Conservation (phyloP, 495 filamentous ascomycete genomes). For the Penicilliopsis zonata region DNA sequence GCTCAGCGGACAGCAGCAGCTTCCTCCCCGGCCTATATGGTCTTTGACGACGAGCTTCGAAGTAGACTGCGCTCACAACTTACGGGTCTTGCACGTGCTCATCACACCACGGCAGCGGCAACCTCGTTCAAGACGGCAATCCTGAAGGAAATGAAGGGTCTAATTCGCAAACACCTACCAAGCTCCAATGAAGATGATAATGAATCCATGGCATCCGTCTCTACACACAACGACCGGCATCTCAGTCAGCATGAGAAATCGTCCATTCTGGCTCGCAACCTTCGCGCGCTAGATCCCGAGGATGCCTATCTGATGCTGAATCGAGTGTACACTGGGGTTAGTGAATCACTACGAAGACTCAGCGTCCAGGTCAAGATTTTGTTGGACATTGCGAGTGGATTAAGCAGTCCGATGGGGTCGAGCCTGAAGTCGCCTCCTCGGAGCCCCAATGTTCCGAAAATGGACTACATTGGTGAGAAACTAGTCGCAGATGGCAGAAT, state of each 20-base stretch:
- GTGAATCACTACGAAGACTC: constrained; percentile 74
- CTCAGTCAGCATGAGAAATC: constrained; percentile 81
- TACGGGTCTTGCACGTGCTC: constrained; percentile 65
- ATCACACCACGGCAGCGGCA: constrained; percentile 65
- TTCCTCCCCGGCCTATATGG: constrained; percentile 61
- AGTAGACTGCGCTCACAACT: constrained; percentile 53
- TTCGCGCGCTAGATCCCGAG: constrained; percentile 69
- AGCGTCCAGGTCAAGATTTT: constrained; percentile 88
- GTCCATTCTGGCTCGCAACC: constrained; percentile 76
- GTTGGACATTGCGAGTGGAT: constrained; percentile 83
- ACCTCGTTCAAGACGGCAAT: constrained; percentile 79
- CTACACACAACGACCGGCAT: constrained; percentile 62
- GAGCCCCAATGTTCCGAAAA: constrained; percentile 28
- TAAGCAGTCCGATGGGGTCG: constrained; percentile 29
- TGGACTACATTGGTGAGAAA: constrained; percentile 13
- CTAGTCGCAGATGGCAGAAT: constrained; percentile 4
- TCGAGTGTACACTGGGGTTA: constrained; percentile 73
- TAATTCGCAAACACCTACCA: constrained; percentile 77
- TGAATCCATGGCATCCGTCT: constrained; percentile 79
- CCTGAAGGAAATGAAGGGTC: constrained; percentile 71
- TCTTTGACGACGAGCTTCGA: constrained; percentile 55
- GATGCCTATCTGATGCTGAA: constrained; percentile 80
- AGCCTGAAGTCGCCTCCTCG: constrained; percentile 31
- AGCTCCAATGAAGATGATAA: constrained; percentile 88
- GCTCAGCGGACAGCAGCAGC: constrained; percentile 53